Evolutionary conservation across 2,329 filamentous ascomycete species (phyloP).

Genomic region (Pseudogymnoascus sp.): DNA sequence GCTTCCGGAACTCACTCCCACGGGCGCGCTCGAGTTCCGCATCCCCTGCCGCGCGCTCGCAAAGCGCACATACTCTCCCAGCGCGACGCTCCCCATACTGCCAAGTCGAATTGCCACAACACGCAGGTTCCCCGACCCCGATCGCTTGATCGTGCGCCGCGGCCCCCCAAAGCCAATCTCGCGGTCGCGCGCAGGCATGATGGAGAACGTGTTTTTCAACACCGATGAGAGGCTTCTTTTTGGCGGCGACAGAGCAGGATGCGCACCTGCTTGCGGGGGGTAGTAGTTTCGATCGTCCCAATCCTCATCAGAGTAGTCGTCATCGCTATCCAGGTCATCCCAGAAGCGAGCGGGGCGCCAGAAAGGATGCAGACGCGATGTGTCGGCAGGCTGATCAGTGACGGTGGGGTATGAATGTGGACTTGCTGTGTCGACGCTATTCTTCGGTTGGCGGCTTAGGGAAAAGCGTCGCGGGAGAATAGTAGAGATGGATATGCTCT

Average conservation of each 20-base stretch:
- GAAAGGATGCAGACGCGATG: slow-evolving; percentile 50
- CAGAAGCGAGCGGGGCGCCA: slow-evolving; percentile 50
- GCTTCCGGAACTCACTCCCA: background rate
- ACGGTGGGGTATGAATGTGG: slow-evolving; percentile 34
- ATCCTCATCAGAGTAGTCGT: slow-evolving; percentile 21
- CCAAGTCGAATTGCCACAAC: too few species aligned
- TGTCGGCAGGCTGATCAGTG: slow-evolving; percentile 43
- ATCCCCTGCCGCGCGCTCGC: slow-evolving; percentile 2
- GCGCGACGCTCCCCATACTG: slow-evolving; percentile 20
- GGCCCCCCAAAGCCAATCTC: slow-evolving; percentile 22
- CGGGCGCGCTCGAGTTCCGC: slow-evolving; percentile 3
- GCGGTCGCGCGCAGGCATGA: slow-evolving; percentile 43
- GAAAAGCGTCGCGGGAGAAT: slow-evolving; percentile 48
- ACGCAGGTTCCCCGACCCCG: slow-evolving; percentile 52
- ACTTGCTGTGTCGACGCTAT: slow-evolving; percentile 17
- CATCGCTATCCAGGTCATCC: slow-evolving; percentile 34
- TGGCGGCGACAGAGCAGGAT: slow-evolving; percentile 32
- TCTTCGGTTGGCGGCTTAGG: slow-evolving; percentile 34
- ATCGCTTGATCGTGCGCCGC: slow-evolving; percentile 51
- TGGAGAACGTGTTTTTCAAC: slow-evolving; percentile 49
- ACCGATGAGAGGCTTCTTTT: slow-evolving; percentile 42
- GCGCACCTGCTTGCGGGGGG: background rate
- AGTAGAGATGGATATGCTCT: slow-evolving; percentile 41
- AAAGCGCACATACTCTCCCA: slow-evolving; percentile 15
- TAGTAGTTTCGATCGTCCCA: slow-evolving; percentile 13